These are phyloP conservation scores for Mortierella sp. DNA, from an alignment of 371 early-diverging fungal species.

Conservation along the genomic window DNA sequence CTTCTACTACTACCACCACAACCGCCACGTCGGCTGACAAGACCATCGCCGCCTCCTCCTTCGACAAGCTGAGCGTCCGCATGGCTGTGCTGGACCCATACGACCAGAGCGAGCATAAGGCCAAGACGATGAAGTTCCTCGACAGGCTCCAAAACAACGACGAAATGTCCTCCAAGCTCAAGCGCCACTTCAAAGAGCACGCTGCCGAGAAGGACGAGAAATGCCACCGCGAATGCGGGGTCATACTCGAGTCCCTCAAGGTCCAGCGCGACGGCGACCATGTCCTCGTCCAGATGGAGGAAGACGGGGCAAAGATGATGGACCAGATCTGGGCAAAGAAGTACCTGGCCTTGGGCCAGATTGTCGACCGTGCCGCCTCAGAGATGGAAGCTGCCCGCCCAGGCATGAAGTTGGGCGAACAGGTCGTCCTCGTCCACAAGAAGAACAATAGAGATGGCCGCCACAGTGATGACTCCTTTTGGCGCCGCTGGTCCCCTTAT, in stretches of 20 bases:
- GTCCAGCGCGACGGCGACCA: slow-evolving; percentile 39
- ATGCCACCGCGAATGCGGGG: neutral
- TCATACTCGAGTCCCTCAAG: slow-evolving; percentile 18
- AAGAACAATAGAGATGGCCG: neutral
- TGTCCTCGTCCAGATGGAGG: slow-evolving; percentile 39
- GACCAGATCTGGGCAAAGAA: slow-evolving; percentile 36
- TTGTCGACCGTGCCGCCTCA: slow-evolving; percentile 49
- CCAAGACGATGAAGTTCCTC: slow-evolving; percentile 24
- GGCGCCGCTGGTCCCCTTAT: slow-evolving; percentile 38
- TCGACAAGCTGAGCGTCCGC: slow-evolving; percentile 47
- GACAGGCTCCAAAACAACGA: slow-evolving; percentile 20
- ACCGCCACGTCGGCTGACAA: slow-evolving; percentile 4
- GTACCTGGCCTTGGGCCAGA: slow-evolving; percentile 40
- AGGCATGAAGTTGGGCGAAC: slow-evolving; percentile 43
- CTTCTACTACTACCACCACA: neutral
- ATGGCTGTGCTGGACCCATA: slow-evolving; percentile 47
- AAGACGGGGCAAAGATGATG: slow-evolving; percentile 48
- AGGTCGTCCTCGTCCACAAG: slow-evolving; percentile 52
- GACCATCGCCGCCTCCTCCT: neutral
- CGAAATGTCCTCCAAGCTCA: neutral
- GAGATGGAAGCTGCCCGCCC: slow-evolving; percentile 42
- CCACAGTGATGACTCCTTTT: slow-evolving; percentile 26
- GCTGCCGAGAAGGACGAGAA: neutral
- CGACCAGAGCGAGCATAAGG: slow-evolving; percentile 29
- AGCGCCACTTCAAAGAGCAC: slow-evolving; percentile 7